Evolutionary conservation across 495 filamentous ascomycete species (phyloP).

Genomic region (Xylaria intraflava): DNA sequence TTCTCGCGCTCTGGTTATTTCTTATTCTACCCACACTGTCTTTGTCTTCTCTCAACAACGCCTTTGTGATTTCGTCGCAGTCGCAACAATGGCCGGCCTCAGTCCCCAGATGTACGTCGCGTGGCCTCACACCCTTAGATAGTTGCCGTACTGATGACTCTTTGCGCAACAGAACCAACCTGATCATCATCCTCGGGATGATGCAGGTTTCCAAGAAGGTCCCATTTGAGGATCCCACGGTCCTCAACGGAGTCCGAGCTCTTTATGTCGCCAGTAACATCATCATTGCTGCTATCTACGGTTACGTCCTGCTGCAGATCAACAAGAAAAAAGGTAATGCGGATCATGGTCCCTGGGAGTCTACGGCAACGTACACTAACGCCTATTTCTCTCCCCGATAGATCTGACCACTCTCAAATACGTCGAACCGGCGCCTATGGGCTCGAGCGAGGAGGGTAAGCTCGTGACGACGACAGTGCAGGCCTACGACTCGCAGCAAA

Average conservation of each 20-base stretch:
- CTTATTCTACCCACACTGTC: background rate
- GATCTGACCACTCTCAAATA: slow-evolving; percentile 98
- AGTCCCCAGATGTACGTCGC: slow-evolving; percentile 46
- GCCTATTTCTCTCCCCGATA: slow-evolving; percentile 29
- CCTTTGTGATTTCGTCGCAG: background rate
- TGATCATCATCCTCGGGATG: slow-evolving; percentile 91
- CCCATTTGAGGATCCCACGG: slow-evolving; percentile 84
- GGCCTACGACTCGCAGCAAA: slow-evolving; percentile 82
- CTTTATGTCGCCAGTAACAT: slow-evolving; percentile 83
- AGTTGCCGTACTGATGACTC: slow-evolving; percentile 14
- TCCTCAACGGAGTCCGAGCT: slow-evolving; percentile 75
- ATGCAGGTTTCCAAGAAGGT: slow-evolving; percentile 97
- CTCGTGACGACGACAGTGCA: slow-evolving; percentile 92
- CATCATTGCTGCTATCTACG: slow-evolving; percentile 74
- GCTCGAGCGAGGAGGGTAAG: slow-evolving; percentile 85
- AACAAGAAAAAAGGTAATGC: slow-evolving; percentile 94
- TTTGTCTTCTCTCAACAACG: background rate
- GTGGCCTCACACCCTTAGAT: slow-evolving; percentile 3
- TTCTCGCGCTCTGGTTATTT: background rate
- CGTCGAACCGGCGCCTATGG: slow-evolving; percentile 89
- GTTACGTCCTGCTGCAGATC: slow-evolving; percentile 75
- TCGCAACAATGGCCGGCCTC: slow-evolving; percentile 42
- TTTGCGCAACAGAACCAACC: slow-evolving; percentile 62
- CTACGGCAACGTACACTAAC: slow-evolving; percentile 9
- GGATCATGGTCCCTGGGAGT: slow-evolving; percentile 7